These are phyloP conservation scores for Colletotrichum sansevieriae DNA, from an alignment of 2,329 filamentous ascomycete species.

Conservation along the genomic window DNA sequence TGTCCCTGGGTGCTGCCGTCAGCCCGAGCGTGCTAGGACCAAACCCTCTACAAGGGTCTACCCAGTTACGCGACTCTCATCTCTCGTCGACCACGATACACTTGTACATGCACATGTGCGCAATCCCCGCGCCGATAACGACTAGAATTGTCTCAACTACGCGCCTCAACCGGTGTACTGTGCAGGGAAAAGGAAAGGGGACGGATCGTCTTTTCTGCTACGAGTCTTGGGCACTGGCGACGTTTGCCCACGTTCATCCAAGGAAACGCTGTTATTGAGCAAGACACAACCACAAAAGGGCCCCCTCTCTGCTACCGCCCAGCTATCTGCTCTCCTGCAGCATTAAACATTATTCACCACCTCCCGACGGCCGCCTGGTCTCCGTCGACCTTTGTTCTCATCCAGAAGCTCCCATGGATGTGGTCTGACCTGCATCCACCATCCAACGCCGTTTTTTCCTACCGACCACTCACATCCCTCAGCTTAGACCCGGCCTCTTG, in stretches of 20 bases:
- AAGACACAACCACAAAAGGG: constrained; percentile 31
- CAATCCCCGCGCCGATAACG: constrained; percentile 25
- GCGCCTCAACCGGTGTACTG: neutral
- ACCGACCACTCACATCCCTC: constrained; percentile 11
- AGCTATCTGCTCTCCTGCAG: constrained; percentile 17
- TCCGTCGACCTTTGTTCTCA: constrained; percentile 14
- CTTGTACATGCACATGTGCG: constrained; percentile 11
- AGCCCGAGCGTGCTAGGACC: constrained; percentile 18
- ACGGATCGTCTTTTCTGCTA: constrained; percentile 20
- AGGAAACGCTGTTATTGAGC: constrained; percentile 16
- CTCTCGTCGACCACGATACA: constrained; percentile 13
- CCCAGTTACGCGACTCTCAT: constrained; percentile 19
- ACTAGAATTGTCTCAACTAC: constrained; percentile 28
- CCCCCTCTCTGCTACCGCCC: constrained; percentile 24
- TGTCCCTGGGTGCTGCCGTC: constrained; percentile 27
- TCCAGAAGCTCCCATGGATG: constrained; percentile 17
- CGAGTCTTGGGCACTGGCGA: constrained; percentile 9
- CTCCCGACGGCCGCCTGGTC: constrained; percentile 3
- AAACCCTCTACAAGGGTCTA: constrained; percentile 27
- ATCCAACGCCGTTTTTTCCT: constrained; percentile 23
- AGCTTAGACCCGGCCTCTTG: constrained; percentile 11
- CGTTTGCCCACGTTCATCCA: constrained; percentile 12
- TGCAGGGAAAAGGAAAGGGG: constrained; percentile 26
- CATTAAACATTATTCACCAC: constrained; percentile 11
- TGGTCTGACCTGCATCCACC: constrained; percentile 33